Evolutionary conservation across 2,329 filamentous ascomycete species (phyloP).

Genomic region (Tolypocladium pustulatum): DNA sequence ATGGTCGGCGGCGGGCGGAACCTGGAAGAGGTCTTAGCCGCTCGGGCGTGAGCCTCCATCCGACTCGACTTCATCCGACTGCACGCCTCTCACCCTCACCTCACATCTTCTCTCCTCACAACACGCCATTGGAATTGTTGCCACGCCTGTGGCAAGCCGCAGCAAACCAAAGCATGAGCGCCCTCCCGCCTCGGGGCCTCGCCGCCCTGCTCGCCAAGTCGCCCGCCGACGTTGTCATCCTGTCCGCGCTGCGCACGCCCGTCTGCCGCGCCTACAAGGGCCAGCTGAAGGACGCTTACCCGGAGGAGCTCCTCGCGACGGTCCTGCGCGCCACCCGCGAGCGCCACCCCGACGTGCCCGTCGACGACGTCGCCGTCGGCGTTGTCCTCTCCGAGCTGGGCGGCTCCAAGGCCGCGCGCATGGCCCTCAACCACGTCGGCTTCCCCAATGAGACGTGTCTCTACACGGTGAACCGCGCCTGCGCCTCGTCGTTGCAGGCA

Average conservation of each 20-base stretch:
- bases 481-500: constrained; percentile 66
- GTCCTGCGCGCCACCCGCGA: constrained; percentile 39
- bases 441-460: constrained; percentile 63
- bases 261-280: constrained; percentile 78
- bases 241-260: constrained; percentile 83
- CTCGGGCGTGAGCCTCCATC: neutral
- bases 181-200: constrained; percentile 38
- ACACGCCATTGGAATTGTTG: neutral
- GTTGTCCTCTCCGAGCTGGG: constrained; percentile 87
- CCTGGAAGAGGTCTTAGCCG: neutral
- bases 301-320: constrained; percentile 72
- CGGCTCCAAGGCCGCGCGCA: constrained; percentile 80
- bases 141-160: neutral
- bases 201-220: constrained; percentile 68
- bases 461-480: constrained; percentile 83
- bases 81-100: neutral
- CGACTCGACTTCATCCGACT: no score
- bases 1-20: neutral
- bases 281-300: constrained; percentile 75
- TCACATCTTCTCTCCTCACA: neutral
- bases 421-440: constrained; percentile 80
- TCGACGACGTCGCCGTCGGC: constrained; percentile 73
- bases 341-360: constrained; percentile 55
- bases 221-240: constrained; percentile 74
- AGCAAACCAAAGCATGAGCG: neutral